Evolutionary conservation across 352 stramenopile genomes (phyloP).

Genomic region (Phytopythium ostracodes): DNA sequence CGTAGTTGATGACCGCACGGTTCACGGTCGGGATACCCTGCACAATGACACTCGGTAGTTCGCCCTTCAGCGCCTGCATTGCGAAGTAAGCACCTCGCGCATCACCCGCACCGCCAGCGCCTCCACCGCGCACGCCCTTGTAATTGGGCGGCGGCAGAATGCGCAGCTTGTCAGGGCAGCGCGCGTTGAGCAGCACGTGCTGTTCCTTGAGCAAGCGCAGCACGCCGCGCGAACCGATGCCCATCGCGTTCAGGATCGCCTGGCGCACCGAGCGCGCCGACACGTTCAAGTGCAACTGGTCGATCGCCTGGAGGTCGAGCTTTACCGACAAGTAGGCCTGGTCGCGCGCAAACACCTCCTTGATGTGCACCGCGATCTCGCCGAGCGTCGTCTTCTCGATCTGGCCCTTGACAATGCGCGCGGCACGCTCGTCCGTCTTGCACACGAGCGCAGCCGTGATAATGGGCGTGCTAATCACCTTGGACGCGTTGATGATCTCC

Average conservation of each 20-base stretch:
- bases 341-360: constrained; percentile 95
- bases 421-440: constrained; percentile 95
- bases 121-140: constrained; percentile 58
- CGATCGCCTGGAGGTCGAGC: constrained; percentile 95
- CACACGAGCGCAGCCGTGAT: constrained; percentile 97
- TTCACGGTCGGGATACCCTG: constrained; percentile 97
- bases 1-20: constrained; percentile 98
- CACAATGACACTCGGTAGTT: constrained; percentile 96
- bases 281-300: constrained; percentile 96
- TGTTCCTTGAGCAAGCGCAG: constrained; percentile 81
- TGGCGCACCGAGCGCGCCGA: constrained; percentile 87
- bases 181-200: constrained; percentile 79
- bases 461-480: constrained; percentile 99
- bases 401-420: constrained; percentile 97
- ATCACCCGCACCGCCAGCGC: constrained; percentile 20
- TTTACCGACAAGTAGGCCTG: constrained; percentile 97
- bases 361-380: constrained; percentile 95
- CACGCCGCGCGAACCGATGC: constrained; percentile 58
- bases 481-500: constrained; percentile 96
- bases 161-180: constrained; percentile 79
- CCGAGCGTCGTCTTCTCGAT: constrained; percentile 99
- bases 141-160: constrained; percentile 83
- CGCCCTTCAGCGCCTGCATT: constrained; percentile 95
- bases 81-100: constrained; percentile 88
- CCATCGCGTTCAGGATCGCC: constrained; percentile 89